Base-by-base conservation (phyloP, 345 rosid species). In the Euphorbia lathyris region DNA sequence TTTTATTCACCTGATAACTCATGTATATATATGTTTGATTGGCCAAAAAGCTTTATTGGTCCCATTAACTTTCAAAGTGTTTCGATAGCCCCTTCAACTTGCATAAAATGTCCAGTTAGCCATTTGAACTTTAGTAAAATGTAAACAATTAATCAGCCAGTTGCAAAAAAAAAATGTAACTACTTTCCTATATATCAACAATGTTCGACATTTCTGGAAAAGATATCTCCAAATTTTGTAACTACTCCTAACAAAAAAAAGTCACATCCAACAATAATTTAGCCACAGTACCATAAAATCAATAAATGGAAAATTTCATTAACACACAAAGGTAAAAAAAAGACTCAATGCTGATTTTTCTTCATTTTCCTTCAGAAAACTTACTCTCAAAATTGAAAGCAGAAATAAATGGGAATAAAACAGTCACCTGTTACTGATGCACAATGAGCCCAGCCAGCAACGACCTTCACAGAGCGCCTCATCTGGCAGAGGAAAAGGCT, bases 391-490 rank as follows among this genome's bases (percentile, higher is more conserved):
- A 65, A 48, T 27, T 26, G n/a, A 3, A 43, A 65, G 68, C 29
- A 65, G 27, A 23, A 51, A 42, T 74, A 22, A 68, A 45, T 68
- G 16, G 25, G 12, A 16, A 45, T 19, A 66, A 7, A 30, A 5
- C 16, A 22, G 14, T 16, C 70, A 87, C 93, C 96, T 72, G 91
- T 87, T 9, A 84, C 87, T 26, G 86, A 74, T n/a, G 82, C 86
- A 81, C 95, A 90, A 73, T 92, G 96, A 1, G 98, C 96, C 98
- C 95, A 92, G 57, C 96, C 88, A 57, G 96, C 85, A 48, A 88
- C 86, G 47, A 91, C 96, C 63, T 77, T 78, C 34, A 85, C 78
- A 12, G 87, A 74, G 4, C 82, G 88, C 85, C 72, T 90, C 91
- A 10, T 79, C 67, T 19, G 93, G 93, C 69, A 92, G 95, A 71